Percentiles rank a stretch among this genome's conserved stretches.
Evolutionary conservation across 208 protist species (phyloP).

Genomic region (Crithidia mellificae): DNA sequence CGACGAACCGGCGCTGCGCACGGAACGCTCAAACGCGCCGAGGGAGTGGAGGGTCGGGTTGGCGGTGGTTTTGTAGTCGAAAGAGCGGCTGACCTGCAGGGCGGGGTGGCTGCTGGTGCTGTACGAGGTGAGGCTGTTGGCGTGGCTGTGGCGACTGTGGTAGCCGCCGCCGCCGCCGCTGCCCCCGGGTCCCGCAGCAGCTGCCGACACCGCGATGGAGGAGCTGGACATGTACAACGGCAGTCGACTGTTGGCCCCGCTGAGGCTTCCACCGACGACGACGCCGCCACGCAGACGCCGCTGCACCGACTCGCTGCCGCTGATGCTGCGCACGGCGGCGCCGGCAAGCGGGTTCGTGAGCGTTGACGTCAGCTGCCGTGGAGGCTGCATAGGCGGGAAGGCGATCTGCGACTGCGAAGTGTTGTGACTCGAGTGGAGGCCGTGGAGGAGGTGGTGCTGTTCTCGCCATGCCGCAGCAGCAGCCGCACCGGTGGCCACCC

Average conservation of each 20-base stretch:
- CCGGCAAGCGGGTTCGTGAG: not conserved
- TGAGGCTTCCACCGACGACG: not conserved
- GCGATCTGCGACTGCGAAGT: not conserved
- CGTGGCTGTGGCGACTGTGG: slow-evolving; percentile 7
- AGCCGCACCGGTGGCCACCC: too few species aligned
- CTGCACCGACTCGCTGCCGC: not conserved
- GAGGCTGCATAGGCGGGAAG: slow-evolving; percentile 4
- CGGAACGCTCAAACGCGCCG: slow-evolving; percentile 22
- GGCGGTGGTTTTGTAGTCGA: slow-evolving; percentile 36
- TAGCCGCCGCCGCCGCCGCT: not conserved
- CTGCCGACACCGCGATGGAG: slow-evolving; percentile 9
- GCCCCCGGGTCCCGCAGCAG: not conserved
- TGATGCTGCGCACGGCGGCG: not conserved
- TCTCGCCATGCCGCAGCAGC: too few species aligned
- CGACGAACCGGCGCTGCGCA: slow-evolving; percentile 26
- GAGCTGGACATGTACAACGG: slow-evolving; percentile 18
- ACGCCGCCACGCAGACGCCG: slow-evolving; percentile 9
- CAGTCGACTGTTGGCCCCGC: not conserved
- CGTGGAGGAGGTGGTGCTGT: not conserved
- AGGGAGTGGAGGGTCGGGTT: slow-evolving; percentile 31
- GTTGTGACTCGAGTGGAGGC: not conserved
- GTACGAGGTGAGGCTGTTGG: slow-evolving; percentile 26
- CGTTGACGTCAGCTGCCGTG: not conserved
- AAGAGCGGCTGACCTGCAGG: slow-evolving; percentile 35
- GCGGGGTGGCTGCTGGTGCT: slow-evolving; percentile 21